A percentile compares a stretch with the other conserved stretches of the same genome.
phyloP scores from a whole-genome alignment of 495 filamentous ascomycete genomes.

The Oidiodendron maius region DNA sequence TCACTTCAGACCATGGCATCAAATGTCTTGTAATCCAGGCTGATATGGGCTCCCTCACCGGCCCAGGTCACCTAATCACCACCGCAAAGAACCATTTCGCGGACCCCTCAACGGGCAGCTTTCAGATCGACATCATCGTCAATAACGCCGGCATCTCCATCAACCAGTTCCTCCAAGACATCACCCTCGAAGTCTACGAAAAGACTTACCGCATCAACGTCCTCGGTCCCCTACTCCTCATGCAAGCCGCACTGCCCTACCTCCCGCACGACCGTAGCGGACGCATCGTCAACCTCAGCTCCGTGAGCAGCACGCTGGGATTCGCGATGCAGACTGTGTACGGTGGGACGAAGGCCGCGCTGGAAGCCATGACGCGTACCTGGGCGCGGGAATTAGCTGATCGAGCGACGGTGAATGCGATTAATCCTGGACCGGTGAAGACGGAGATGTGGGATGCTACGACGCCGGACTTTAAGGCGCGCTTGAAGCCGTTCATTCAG shows the following conservation, averaged over 20 bases:
- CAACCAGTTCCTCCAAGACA: slow-evolving; percentile 53
- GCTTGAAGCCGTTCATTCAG: slow-evolving; percentile 50
- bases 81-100: slow-evolving; percentile 25
- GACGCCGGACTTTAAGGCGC: slow-evolving; percentile 31
- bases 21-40: slow-evolving; percentile 32
- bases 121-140: slow-evolving; percentile 80
- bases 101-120: slow-evolving; percentile 21
- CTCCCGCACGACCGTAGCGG: slow-evolving; percentile 70
- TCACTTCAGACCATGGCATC: slow-evolving; percentile 28
- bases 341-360: slow-evolving; percentile 80
- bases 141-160: slow-evolving; percentile 77
- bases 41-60: slow-evolving; percentile 35
- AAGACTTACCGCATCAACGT: slow-evolving; percentile 78
- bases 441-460: slow-evolving; percentile 59
- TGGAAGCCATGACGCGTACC: slow-evolving; percentile 89
- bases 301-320: slow-evolving; percentile 61
- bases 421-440: slow-evolving; percentile 84
- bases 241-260: slow-evolving; percentile 62
- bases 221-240: slow-evolving; percentile 74
- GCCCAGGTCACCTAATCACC: slow-evolving; percentile 30
- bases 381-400: slow-evolving; percentile 81
- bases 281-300: slow-evolving; percentile 74
- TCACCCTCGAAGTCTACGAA: slow-evolving; percentile 56
- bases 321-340: slow-evolving; percentile 72
- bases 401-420: slow-evolving; percentile 72